Base-by-base conservation (phyloP, 2,329 filamentous ascomycete genomes). In the Talaromyces pinophilus region DNA sequence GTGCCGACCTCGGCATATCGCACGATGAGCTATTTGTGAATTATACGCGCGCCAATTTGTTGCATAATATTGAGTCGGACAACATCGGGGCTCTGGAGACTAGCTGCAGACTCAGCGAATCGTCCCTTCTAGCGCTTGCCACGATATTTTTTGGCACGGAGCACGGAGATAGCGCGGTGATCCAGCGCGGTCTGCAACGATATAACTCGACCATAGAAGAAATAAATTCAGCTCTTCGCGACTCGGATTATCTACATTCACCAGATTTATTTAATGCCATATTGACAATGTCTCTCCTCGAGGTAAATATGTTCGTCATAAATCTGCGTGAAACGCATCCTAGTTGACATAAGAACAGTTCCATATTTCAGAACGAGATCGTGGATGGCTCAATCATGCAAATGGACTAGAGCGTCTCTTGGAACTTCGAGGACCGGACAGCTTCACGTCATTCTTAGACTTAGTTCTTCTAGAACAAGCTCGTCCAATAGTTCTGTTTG, bases 131-230 rank as follows among this genome's bases (percentile, higher is more conserved):
- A 25, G 59, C 59, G 3, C 59, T 62, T 35, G 59, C 59, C 4
- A 62, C 59, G 5, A 62, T 62, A 48, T 62, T 50, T 62, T 62
- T 62, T 40, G 59, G 59, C 40, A 62, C 59, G 3, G 59, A 62
- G 40, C 59, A 62, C 40, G 25, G 42, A 13, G 59, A 62, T 30
- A 62, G 22, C 6, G 42, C 59, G 5, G 19, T 62, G n/a, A 19
- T 62, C 28, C 59, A 48, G 17, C 17, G 28, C 8, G 59, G 59
- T 8, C 25, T 62, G 15, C 59, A 33, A 30, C 25, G 46, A 15
- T 62, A 62, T 35, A 62, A 40, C n/a, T 30, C n/a, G 15, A 19
- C 42, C 7, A 62, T 62, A 62, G 13, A 50, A 38, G 59, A 62
- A 11, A 46, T 62, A 48, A 48, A 62, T 25, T 19, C 59, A n/a